Percentiles rank a stretch among this genome's conserved stretches.
These are phyloP conservation scores for Eimeria maxima DNA, from an alignment of 169 alveolate species.

Conservation along the genomic window DNA sequence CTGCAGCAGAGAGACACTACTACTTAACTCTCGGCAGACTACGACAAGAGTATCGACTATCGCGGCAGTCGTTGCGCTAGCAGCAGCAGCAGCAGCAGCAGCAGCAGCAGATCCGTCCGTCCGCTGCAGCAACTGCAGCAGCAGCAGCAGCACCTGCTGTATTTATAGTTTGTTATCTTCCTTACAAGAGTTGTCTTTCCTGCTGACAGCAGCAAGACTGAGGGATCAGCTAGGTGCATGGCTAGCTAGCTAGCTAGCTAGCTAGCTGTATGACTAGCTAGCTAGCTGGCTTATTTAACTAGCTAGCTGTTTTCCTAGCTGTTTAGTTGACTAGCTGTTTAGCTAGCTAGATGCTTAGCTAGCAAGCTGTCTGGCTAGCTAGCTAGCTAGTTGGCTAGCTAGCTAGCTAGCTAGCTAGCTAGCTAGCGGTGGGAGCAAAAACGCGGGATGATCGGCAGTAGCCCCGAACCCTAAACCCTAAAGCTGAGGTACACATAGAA, in stretches of 20 bases:
- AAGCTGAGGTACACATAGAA: neutral
- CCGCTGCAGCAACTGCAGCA: neutral
- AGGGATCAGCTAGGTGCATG: neutral
- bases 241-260: no score
- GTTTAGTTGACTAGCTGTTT: no score
- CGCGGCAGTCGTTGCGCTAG: slow-evolving; percentile 54
- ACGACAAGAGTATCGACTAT: slow-evolving; percentile 29
- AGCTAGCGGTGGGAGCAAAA: neutral
- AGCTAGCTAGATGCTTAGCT: no score
- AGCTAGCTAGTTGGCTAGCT: no score
- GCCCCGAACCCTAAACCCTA: neutral
- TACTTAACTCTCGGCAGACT: slow-evolving; percentile 9
- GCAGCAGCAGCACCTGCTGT: neutral
- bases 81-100: slow-evolving; percentile 48
- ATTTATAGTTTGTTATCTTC: no score
- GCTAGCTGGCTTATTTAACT: no score
- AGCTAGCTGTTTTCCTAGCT: no score
- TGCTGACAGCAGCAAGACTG: slow-evolving; percentile 2
- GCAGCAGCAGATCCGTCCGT: neutral
- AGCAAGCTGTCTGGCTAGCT: no score
- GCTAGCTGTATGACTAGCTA: no score
- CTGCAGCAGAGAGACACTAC: slow-evolving; percentile 40
- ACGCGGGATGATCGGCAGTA: neutral
- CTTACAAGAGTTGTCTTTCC: no score
- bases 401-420: neutral